Base-by-base conservation (phyloP, 352 stramenopile genomes). In the Blastocystis sp. region DNA sequence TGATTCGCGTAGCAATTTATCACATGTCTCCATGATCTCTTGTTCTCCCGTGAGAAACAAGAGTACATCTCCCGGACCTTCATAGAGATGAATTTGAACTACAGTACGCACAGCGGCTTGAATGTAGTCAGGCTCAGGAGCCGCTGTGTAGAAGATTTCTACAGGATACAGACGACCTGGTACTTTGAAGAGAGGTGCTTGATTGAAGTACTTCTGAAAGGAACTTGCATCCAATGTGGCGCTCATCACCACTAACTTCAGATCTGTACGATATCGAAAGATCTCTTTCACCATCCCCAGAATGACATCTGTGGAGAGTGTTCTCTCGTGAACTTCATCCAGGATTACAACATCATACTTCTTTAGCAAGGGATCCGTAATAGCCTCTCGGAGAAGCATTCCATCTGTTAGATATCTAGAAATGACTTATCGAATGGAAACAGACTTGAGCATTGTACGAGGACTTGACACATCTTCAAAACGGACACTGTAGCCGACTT, bases 401-500 rank as follows among this genome's bases (percentile, higher is more conserved):
- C 95, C 95, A 90, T 97, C 95, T 30, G 94, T 98, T 70, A 97
- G 91, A 90, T 90, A 92, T 89, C 90, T 70, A 30, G 30, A 42
- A 3, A 11, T 70, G 11, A 44, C 9, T 2, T 22, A 1, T 4
- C 2, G 42, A 30, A 80, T n/a, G 11, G 54, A 51, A 22, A 73
- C 11, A 24, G 13, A 84, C 89, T 97, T 97, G 9, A 97, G 90
- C 66, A 95, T 91, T 5, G 93, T 95, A 40, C 62, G 44, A 15
- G 90, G 57, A 54, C 89, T 89, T 7, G 97, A 98, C 30, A 96
- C 92, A 91, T 99, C 97, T 90, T 99, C 97, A 91, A 99, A 99
- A 66, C 97, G 96, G 92, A 99, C 99, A 13, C 95, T 98, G 91
- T 99, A 99, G 15, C 97, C 97, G 3, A 99, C 97, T 90, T 99